Evolutionary conservation across 1,284 basidiomycete genomes (phyloP).

Genomic region (Ceratobasidium sp.): DNA sequence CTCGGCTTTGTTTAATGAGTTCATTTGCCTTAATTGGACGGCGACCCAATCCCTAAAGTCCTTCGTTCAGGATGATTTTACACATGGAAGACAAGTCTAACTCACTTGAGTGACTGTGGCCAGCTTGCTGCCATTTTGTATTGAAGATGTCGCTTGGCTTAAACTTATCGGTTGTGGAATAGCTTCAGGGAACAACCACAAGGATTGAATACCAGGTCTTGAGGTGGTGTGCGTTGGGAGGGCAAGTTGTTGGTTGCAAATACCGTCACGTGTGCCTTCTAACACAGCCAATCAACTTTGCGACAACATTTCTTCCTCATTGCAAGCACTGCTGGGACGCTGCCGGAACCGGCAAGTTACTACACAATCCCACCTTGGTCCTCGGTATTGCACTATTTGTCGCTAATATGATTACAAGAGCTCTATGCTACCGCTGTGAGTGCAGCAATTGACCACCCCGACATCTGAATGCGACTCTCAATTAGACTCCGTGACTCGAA

Average conservation of each 20-base stretch:
- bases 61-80: not conserved
- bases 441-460: not conserved
- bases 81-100: constrained; percentile 7
- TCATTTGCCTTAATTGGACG: constrained; percentile 83
- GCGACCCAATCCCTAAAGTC: constrained; percentile 83
- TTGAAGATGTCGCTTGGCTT: not conserved
- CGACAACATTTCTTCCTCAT: not conserved
- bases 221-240: constrained; percentile 37
- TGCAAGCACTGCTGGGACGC: not conserved
- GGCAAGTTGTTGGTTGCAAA: not conserved
- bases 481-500: constrained; percentile 8
- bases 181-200: not conserved
- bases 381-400: not conserved
- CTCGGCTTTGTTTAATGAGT: constrained; percentile 76
- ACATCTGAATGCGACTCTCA: not conserved
- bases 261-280: constrained; percentile 11
- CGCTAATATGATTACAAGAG: not conserved
- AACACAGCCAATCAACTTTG: not conserved
- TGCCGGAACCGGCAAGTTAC: not conserved
- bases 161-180: not conserved
- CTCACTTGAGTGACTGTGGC: constrained; percentile 43
- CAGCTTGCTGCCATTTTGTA: constrained; percentile 39
- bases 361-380: not conserved
- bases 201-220: not conserved
- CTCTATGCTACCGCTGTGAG: not conserved